Base-by-base conservation (phyloP, 2,329 filamentous ascomycete genomes). In the Penicillium sp. region DNA sequence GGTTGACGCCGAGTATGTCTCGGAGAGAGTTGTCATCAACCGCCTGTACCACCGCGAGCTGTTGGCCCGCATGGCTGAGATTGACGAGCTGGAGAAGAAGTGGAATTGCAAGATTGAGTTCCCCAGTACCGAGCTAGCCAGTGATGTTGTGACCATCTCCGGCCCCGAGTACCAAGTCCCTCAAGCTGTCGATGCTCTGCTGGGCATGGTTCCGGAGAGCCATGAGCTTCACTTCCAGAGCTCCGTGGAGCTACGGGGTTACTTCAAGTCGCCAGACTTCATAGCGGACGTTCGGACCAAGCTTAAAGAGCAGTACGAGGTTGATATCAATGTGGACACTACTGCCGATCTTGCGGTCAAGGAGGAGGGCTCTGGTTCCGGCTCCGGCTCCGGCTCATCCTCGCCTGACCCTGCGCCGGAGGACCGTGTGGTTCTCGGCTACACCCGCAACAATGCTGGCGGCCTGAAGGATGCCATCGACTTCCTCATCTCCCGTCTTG, bases 21-120 rank as follows among this genome's bases (percentile, higher is more conserved):
- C 90, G 18, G 92, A 96, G 73, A 89, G 89, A 53, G 92, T 96
- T 61, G 89, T 89, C 61, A 91, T 97, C 65, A 92, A 97, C 69
- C 89, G 94, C 47, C 80, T 99, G 51, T 96, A 96, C 70, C 94
- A 99, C 68, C 89, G 94, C 59, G 90, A 96, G 74, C 84, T 99
- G 54, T 88, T 99, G 69, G 83, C 89, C 53, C 90, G 92, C 53
- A 86, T 97, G 58, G 79, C 83, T 40, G 90, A 96, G 67, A 90
- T 99, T 51, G 92, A 97, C 61, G 90, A 94, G 63, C 81, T 99
- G 46, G 94, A 99, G 78, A 95, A 95, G 80, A 96, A 96, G 76
- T 97, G 92, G 88, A 97, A 97, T 73, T 99, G 94, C 85, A 97
- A 97, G 79, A 95, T 99, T 67, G 89, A 91, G 62, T 99, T 99